Evolutionary conservation across 2,329 filamentous ascomycete species (phyloP).

Genomic region (Neonectria ditissima): DNA sequence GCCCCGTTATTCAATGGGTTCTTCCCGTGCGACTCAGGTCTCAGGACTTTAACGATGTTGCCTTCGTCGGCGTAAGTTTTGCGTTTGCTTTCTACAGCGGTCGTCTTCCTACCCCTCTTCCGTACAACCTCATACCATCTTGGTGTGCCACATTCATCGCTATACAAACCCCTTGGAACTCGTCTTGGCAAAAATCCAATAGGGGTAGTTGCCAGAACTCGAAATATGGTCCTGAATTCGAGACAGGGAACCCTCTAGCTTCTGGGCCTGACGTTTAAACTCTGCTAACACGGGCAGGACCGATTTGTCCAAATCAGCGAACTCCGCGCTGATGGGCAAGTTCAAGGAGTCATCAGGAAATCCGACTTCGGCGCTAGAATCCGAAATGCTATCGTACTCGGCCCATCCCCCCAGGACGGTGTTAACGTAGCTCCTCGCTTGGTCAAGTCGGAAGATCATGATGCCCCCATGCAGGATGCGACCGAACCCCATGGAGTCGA

Average conservation of each 20-base stretch:
- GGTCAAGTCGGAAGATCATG: conserved; percentile 56
- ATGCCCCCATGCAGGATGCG: conserved; percentile 52
- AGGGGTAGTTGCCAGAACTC: not conserved
- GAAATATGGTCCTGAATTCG: not conserved
- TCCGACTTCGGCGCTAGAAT: conserved; percentile 84
- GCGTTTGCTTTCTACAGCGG: not conserved
- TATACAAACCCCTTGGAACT: not conserved
- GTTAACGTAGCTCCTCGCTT: conserved; percentile 36
- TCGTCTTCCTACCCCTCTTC: not conserved
- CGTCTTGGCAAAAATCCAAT: not conserved
- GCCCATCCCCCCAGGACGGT: conserved; percentile 54
- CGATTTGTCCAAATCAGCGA: conserved; percentile 85
- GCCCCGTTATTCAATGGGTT: conserved; percentile 80
- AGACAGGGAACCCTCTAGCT: not conserved
- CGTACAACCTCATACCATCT: not conserved
- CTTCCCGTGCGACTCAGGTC: conserved; percentile 83
- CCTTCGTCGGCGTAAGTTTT: conserved; percentile 81
- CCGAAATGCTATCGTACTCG: conserved; percentile 81
- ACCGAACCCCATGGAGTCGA: conserved; percentile 21
- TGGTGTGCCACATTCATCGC: not conserved
- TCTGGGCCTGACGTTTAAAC: not conserved
- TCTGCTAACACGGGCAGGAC: conserved; percentile 62
- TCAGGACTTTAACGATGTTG: conserved; percentile 79
- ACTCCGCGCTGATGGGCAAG: conserved; percentile 74
- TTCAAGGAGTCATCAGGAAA: conserved; percentile 82